A percentile compares a stretch with the other conserved stretches of the same genome.
These are phyloP conservation scores for Pelargonium myrrhifolium DNA, from an alignment of 441 rosid genomes.

Conservation along the genomic window DNA sequence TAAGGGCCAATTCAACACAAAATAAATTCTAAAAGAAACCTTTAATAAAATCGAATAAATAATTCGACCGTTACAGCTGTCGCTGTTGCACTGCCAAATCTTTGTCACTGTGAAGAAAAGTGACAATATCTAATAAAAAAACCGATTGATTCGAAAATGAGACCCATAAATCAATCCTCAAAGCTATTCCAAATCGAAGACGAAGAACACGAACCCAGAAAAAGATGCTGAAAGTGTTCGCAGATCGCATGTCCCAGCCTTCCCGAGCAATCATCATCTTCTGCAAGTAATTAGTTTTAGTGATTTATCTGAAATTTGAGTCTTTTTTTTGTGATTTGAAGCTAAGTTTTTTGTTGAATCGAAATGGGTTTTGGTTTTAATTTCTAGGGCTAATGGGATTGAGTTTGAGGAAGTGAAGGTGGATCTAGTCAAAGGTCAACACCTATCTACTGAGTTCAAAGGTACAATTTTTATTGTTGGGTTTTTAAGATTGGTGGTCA, in stretches of 20 bases:
- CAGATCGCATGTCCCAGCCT: conserved; percentile 83
- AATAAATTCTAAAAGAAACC: too few species aligned
- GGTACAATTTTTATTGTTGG: conserved; percentile 28
- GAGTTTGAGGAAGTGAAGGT: conserved; percentile 63
- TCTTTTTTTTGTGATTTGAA: neutral
- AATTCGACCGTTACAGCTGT: too few species aligned
- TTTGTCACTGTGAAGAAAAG: too few species aligned
- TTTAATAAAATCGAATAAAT: too few species aligned
- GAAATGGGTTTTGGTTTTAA: neutral
- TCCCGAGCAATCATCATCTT: conserved; percentile 72
- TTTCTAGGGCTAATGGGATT: conserved; percentile 54
- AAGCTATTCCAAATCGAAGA: neutral
- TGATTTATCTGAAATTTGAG: neutral
- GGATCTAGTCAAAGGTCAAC: conserved; percentile 49
- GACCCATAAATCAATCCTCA: too few species aligned
- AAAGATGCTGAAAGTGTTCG: conserved; percentile 71
- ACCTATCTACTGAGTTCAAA: conserved; percentile 52
- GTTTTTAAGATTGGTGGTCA: neutral
- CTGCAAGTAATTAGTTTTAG: conserved; percentile 53
- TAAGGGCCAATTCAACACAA: too few species aligned
- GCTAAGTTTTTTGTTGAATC: neutral
- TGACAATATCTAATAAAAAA: too few species aligned
- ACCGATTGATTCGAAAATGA: too few species aligned
- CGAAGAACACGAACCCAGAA: neutral
- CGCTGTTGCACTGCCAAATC: too few species aligned